These are phyloP conservation scores for Chlorophyllum brunneum DNA, from an alignment of 768 basidiomycete species.

Conservation along the genomic window DNA sequence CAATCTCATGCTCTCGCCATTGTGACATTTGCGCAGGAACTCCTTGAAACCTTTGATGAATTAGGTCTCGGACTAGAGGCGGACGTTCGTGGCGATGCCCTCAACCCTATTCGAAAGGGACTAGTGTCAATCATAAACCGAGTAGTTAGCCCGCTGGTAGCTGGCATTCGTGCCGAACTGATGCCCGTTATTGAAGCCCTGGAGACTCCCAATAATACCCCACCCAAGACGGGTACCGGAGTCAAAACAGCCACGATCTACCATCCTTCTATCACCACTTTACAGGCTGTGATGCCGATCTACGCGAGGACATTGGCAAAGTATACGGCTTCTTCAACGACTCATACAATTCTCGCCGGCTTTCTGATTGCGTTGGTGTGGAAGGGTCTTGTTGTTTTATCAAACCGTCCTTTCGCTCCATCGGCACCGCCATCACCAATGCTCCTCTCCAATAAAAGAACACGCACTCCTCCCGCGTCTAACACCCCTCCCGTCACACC, in stretches of 20 bases:
- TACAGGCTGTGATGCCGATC: constrained; percentile 59
- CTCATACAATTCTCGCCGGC: constrained; percentile 62
- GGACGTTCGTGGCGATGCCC: constrained; percentile 62
- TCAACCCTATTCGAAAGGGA: constrained; percentile 67
- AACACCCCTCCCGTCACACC: constrained; percentile 55
- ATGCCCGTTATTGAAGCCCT: constrained; percentile 59
- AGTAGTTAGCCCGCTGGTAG: constrained; percentile 61
- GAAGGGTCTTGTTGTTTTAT: constrained; percentile 68
- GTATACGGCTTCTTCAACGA: constrained; percentile 47
- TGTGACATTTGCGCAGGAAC: constrained; percentile 67
- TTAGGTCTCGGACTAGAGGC: constrained; percentile 57
- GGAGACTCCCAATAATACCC: constrained; percentile 38
- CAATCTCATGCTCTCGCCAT: constrained; percentile 71
- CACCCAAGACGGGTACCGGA: constrained; percentile 26
- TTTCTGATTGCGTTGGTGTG: constrained; percentile 73
- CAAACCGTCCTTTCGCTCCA: constrained; percentile 48
- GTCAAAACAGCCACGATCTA: constrained; percentile 28
- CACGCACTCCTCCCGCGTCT: constrained; percentile 31
- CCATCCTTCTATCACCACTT: constrained; percentile 58
- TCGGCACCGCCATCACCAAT: constrained; percentile 35
- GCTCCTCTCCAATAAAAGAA: constrained; percentile 23
- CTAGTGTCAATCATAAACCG: constrained; percentile 65
- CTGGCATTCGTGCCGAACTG: constrained; percentile 57
- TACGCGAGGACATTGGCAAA: constrained; percentile 56
- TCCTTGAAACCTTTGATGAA: constrained; percentile 68